Evolutionary conservation across 225 moss, liverwort and hornwort species (phyloP).

Genomic region (Sphagnum tenellum): DNA sequence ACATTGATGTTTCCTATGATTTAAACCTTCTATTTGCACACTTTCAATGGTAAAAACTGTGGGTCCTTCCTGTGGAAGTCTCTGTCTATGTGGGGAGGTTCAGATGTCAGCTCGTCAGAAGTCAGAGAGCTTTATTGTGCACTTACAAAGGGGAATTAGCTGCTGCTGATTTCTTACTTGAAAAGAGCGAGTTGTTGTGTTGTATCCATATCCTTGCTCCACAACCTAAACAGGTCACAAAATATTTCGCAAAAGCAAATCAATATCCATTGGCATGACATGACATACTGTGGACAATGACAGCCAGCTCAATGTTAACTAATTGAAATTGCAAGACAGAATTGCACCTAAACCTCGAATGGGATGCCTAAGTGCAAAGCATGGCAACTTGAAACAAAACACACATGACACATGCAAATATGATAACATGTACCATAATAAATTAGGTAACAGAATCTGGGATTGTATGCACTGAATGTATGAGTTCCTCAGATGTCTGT

Average conservation of each 20-base stretch:
- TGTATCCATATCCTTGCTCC: constrained; percentile 70
- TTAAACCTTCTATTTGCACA: no score
- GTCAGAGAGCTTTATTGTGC: no score
- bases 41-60: no score
- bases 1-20: no score
- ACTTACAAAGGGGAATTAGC: no score
- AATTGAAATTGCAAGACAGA: background rate
- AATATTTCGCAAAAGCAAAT: background rate
- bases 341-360: background rate
- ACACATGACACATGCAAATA: no score
- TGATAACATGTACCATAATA: background rate
- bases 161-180: constrained; percentile 27
- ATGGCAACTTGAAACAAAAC: background rate
- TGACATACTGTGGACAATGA: background rate
- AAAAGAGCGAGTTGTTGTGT: constrained; percentile 64
- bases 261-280: background rate
- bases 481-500: no score
- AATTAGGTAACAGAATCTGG: background rate
- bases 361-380: background rate
- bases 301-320: background rate
- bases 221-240: constrained; percentile 35
- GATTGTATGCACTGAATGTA: no score
- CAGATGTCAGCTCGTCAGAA: no score
- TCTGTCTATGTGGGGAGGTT: no score
- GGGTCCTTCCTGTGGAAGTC: no score